Conservation (phyloP, 2,329 filamentous ascomycete genomes). For the Phyllosticta citrichinensis region DNA sequence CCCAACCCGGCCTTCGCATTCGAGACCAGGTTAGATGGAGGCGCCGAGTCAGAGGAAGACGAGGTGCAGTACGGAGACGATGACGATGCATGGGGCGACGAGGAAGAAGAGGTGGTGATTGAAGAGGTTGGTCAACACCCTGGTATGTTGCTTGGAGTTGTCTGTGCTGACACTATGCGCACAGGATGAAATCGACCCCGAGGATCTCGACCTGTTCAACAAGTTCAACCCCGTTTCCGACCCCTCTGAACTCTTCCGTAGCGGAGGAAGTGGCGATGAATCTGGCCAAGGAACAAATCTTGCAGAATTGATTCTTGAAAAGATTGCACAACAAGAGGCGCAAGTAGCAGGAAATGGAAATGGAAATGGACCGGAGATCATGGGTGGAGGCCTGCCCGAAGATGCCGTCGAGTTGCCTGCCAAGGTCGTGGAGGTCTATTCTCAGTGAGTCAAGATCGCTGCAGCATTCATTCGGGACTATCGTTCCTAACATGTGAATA, state of each 20-base stretch:
- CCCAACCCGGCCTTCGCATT: constrained; percentile 66
- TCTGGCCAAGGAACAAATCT: constrained; percentile 57
- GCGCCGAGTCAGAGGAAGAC: constrained; percentile 31
- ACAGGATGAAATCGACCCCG: constrained; percentile 66
- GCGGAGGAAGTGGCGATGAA: constrained; percentile 36
- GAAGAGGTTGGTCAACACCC: background rate
- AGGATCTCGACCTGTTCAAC: constrained; percentile 82
- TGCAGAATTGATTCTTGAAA: constrained; percentile 84
- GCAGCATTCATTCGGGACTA: background rate
- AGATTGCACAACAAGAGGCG: constrained; percentile 86
- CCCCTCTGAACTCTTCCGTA: constrained; percentile 50
- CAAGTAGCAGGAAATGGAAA: constrained; percentile 2
- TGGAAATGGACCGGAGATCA: constrained; percentile 20
- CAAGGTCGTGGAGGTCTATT: constrained; percentile 90
- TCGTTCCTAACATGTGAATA: constrained; percentile 23
- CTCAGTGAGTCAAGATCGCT: constrained; percentile 49
- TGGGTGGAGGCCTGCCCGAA: constrained; percentile 52
- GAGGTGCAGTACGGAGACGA: constrained; percentile 42
- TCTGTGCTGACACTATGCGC: background rate
- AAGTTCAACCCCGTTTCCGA: constrained; percentile 73
- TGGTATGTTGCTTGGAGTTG: background rate
- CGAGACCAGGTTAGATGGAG: constrained; percentile 59
- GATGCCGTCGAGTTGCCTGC: constrained; percentile 79
- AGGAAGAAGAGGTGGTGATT: constrained; percentile 50
- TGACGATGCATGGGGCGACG: constrained; percentile 61